These are phyloP conservation scores for Blastomyces emzantsi DNA, from an alignment of 2,329 filamentous ascomycete species.

Conservation along the genomic window DNA sequence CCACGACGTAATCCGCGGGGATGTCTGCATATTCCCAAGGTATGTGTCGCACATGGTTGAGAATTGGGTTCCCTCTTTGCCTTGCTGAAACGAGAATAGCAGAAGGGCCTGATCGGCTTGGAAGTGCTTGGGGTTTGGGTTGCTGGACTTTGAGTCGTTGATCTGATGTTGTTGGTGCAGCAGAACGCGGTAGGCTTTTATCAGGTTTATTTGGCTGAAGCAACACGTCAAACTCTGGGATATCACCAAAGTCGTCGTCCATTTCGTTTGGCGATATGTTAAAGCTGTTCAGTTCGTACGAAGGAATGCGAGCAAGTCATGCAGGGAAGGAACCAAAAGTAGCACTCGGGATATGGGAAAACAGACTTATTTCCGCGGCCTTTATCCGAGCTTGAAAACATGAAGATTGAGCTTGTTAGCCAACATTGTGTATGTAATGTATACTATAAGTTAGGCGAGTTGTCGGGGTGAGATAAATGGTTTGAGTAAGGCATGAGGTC, in stretches of 20 bases:
- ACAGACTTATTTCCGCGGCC: not conserved
- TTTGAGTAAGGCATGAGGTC: not conserved
- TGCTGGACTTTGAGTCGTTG: constrained; percentile 58
- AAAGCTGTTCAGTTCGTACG: constrained; percentile 18
- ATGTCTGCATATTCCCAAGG: constrained; percentile 98
- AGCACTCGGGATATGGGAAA: not conserved
- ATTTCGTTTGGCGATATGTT: constrained; percentile 20
- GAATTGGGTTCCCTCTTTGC: constrained; percentile 89
- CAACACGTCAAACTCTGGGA: constrained; percentile 36
- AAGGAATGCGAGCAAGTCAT: not conserved
- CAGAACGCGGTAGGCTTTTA: constrained; percentile 19
- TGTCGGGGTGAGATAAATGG: not conserved
- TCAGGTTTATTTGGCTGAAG: constrained; percentile 20
- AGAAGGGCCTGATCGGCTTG: constrained; percentile 57
- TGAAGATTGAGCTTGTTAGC: not conserved
- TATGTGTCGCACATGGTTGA: constrained; percentile 70
- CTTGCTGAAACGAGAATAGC: constrained; percentile 83
- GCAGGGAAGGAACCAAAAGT: not conserved
- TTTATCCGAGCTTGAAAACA: not conserved
- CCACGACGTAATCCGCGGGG: constrained; percentile 86
- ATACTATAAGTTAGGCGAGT: not conserved
- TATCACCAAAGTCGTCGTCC: constrained; percentile 43
- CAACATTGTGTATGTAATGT: not conserved
- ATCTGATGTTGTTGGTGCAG: constrained; percentile 36
- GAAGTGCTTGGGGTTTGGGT: constrained; percentile 78